Evolutionary conservation across 1,139 yeast genomes (phyloP).

Genomic region (Pichia sp.): DNA sequence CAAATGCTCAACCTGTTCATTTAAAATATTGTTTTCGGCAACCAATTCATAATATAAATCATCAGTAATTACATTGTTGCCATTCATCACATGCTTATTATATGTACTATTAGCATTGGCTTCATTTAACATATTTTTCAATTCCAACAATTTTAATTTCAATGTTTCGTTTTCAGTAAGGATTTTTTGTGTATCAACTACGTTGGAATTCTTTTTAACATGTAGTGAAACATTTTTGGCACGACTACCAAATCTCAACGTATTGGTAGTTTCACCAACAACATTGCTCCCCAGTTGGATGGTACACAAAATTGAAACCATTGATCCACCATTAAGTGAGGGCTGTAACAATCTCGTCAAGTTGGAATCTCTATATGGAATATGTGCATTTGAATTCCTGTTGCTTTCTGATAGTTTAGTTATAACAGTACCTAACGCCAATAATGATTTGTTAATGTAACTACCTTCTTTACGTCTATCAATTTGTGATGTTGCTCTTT

Average conservation of each 20-base stretch:
- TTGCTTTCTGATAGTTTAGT: constrained; percentile 56
- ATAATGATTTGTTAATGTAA: constrained; percentile 78
- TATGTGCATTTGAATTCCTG: constrained; percentile 39
- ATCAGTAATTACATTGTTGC: constrained; percentile 18
- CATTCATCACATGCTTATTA: not conserved
- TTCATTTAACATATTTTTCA: constrained; percentile 3
- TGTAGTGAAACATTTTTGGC: constrained; percentile 78
- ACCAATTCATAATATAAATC: constrained; percentile 39
- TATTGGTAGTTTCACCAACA: constrained; percentile 73
- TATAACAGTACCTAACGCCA: constrained; percentile 86
- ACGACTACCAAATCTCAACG: constrained; percentile 85
- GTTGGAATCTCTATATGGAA: constrained; percentile 90
- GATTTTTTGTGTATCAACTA: constrained; percentile 39
- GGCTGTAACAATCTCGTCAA: constrained; percentile 85
- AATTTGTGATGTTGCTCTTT: constrained; percentile 73
- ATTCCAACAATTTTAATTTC: constrained; percentile 33
- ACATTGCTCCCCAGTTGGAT: constrained; percentile 58
- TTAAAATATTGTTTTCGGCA: constrained; percentile 55
- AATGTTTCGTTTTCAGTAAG: constrained; percentile 41
- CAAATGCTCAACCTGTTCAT: constrained; percentile 64
- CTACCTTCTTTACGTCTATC: constrained; percentile 92
- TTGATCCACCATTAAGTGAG: constrained; percentile 79
- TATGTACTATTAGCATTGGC: not conserved
- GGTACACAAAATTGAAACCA: constrained; percentile 85
- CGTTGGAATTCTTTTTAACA: constrained; percentile 50